Evolutionary conservation across 1,139 yeast genomes (phyloP), one percentile per base, ranked within the genome.

Genomic region (Nakaseomyces nivariensis): DNA sequence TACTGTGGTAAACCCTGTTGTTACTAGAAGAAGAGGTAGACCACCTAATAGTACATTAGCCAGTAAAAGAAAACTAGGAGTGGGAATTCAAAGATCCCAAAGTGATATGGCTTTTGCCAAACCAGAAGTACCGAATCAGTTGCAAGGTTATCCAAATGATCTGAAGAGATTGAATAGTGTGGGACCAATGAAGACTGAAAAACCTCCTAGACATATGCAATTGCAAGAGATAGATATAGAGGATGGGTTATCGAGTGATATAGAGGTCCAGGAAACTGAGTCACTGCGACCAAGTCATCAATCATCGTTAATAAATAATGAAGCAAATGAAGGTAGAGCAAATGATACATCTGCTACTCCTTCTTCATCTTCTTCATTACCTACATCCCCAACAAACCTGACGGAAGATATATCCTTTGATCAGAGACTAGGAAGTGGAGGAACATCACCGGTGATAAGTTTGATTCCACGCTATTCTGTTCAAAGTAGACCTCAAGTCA

Each of bases 241-340:
- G 43, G 73, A 69, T 55, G 74, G 72, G 1, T 53, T 70, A 13
- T 68, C 72, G 0, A 69, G 72, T 53, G 73, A 69, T 48, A 58
- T 67, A 25, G 74, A 71, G 46, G 29, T 41, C 40, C 38, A 47
- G 34, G 42, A 45, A 34, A 26, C 47, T 48, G 44, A 41, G 8
- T 11, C 44, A 9, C 37, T 40, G 29, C 43, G 41, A 24, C 49
- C 49, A 13, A 37, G 43, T 22, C 49, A 47, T 32, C 46, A 38
- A 33, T 45, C 48, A 29, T 42, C 49, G 6, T 10, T 43, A 25
- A 38, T 33, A 36, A 25, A 43, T 11, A 32, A 41, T n/a, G 47
- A 51, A 13, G 49, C 50, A 3, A 51, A 51, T 42, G 60, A 54
- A 4, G 49, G 33, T 22, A 41, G 34, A 17, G n/a, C 24, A 7